Evolutionary conservation across 306 rosid species (phyloP), one percentile per base, ranked within the genome.

Genomic region (Mimosa bimucronata): DNA sequence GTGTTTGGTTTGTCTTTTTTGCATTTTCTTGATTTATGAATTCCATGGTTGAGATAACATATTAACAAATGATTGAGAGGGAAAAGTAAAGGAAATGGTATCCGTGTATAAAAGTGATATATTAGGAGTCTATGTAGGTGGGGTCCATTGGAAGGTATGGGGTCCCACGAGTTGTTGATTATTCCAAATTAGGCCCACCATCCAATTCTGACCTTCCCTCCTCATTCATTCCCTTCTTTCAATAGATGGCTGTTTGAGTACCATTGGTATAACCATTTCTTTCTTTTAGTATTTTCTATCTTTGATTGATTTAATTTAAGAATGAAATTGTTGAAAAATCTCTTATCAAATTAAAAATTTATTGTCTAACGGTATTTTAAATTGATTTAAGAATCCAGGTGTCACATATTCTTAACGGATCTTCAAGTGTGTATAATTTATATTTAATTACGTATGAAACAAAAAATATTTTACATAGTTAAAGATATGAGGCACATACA

Each of bases 151-250:
- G 67, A 60, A 79, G 77, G 34, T 40, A 79, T 68, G 66, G 45
- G 66, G 79, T 75, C 76, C 84, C 87, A 75, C 73, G 42, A 50
- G 7, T 77, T 29, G 62, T 62, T 83, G 7, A 25, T n/a, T 55
- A 26, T 80, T 62, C 66, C 53, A 75, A 76, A 80, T 62, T 79
- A n/a, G 57, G 64, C 65, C 16, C 7, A 58, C 53, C 48, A 40
- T 76, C 28, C 28, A 80, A 76, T 60, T 28, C 44, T 64, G 79
- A 80, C 79, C 73, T 53, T 55, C 26, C 65, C 55, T 16, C 55
- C 18, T 48, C 55, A 16, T 48, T 48, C 55, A 16, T 16, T 48
- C n/a, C 21, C 55, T 34, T 34, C 30, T 4, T 9, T 26, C 66
- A 60, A 60, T 12, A 2, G 26, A 25, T 10, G 2, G 0, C 18